Percentiles rank a stretch among this genome's conserved stretches.
phyloP scores from a whole-genome alignment of 345 rosid genomes.

The Eucalyptus coolabah region DNA sequence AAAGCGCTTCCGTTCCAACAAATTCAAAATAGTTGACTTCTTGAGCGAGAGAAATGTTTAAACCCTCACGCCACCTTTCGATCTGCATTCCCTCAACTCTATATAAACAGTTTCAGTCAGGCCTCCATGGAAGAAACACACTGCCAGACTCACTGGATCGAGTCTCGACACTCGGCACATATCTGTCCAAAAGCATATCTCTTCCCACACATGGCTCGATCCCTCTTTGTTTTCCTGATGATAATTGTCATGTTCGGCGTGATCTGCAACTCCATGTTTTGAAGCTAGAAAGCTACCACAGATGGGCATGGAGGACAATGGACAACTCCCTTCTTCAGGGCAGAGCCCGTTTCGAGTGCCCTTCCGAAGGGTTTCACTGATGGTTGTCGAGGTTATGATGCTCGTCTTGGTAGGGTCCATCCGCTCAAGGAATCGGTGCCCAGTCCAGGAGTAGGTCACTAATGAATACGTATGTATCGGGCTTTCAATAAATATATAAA shows the following conservation, averaged over 20 bases:
- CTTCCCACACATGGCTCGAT: neutral
- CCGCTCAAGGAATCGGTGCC: neutral
- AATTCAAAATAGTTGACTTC: neutral
- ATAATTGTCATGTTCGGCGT: neutral
- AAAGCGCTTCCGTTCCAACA: neutral
- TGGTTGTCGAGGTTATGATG: neutral
- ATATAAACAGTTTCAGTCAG: neutral
- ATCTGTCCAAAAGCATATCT: neutral
- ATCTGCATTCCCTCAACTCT: neutral
- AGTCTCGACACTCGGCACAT: neutral
- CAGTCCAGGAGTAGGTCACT: neutral
- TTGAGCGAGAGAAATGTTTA: neutral
- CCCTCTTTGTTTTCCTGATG: neutral
- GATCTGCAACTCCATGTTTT: neutral
- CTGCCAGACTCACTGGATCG: neutral
- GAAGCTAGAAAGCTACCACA: neutral
- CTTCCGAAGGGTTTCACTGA: neutral
- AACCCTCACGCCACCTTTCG: neutral
- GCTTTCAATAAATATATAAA: neutral
- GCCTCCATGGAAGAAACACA: neutral
- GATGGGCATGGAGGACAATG: neutral
- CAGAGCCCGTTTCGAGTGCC: neutral
- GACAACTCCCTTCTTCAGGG: neutral
- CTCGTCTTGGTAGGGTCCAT: neutral
- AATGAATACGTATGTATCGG: neutral